Percentiles rank a stretch among this genome's conserved stretches.
phyloP scores from a whole-genome alignment of 2,329 filamentous ascomycete genomes.

The Graphilbum sp. region DNA sequence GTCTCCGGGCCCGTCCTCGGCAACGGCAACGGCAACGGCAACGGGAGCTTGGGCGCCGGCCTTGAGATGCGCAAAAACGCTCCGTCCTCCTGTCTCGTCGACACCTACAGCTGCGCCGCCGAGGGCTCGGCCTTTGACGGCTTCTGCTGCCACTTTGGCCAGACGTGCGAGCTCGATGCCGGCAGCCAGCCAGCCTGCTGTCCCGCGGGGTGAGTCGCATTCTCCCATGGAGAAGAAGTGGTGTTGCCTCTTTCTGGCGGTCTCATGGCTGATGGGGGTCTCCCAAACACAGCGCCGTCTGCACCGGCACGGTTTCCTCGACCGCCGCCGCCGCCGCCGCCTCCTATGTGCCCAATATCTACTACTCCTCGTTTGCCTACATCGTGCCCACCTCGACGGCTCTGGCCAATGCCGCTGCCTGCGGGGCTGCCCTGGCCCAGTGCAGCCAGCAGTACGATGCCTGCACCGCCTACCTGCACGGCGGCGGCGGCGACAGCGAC shows the following conservation, averaged over 20 bases:
- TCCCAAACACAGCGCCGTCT: constrained; percentile 30
- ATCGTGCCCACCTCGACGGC: constrained; percentile 24
- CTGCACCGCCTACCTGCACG: constrained; percentile 32
- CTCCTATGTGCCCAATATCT: constrained; percentile 38
- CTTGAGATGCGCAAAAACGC: background rate
- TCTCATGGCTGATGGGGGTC: too few relatives aligned
- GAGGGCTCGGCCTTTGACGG: background rate
- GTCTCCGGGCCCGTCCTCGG: too few relatives aligned
- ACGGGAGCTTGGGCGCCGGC: background rate
- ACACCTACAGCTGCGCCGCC: background rate
- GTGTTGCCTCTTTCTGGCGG: too few relatives aligned
- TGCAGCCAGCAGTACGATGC: constrained; percentile 38
- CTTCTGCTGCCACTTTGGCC: background rate
- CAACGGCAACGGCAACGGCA: background rate
- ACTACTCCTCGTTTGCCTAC: constrained; percentile 40
- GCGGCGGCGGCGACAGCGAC: constrained; percentile 5
- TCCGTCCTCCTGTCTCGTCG: background rate
- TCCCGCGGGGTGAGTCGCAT: background rate
- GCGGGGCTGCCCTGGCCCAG: constrained; percentile 30
- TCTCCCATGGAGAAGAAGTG: too few relatives aligned
- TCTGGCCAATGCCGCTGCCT: constrained; percentile 32
- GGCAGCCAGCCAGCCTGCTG: background rate
- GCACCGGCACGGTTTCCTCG: constrained; percentile 34
- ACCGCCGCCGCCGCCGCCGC: constrained; percentile 17
- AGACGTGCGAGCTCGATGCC: background rate